These are phyloP conservation scores for Barnettozyma sp. DNA, from an alignment of 805 yeast genomes.

Conservation along the genomic window DNA sequence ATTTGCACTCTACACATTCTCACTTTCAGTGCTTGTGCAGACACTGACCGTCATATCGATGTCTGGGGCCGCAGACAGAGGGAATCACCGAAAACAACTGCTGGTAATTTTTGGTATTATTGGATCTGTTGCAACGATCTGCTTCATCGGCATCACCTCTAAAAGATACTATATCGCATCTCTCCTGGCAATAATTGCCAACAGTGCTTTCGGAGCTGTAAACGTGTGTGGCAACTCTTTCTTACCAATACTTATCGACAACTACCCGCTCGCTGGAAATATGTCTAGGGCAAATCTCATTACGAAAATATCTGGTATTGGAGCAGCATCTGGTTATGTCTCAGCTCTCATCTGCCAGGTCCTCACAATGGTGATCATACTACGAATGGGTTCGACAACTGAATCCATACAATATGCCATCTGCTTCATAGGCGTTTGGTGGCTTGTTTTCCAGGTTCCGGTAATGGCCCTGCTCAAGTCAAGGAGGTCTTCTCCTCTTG, in stretches of 20 bases:
- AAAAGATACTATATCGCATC: conserved; percentile 46
- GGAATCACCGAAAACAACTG: conserved; percentile 50
- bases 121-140: conserved; percentile 51
- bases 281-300: conserved; percentile 33
- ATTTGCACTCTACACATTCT: conserved; percentile 66
- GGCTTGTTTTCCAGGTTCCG: conserved; percentile 67
- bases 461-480: conserved; percentile 41
- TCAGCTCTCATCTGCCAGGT: conserved; percentile 66
- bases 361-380: conserved; percentile 44
- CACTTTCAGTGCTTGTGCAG: conserved; percentile 65
- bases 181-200: conserved; percentile 52
- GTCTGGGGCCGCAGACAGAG: conserved; percentile 66
- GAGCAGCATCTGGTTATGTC: conserved; percentile 64
- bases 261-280: conserved; percentile 22
- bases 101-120: conserved; percentile 49
- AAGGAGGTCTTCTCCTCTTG: conserved; percentile 35
- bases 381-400: conserved; percentile 32
- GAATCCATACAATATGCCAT: conserved; percentile 51
- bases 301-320: conserved; percentile 54
- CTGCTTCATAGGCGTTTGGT: conserved; percentile 65
- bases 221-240: conserved; percentile 76
- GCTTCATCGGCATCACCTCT: conserved; percentile 33
- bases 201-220: conserved; percentile 68
- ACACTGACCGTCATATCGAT: conserved; percentile 63
- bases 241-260: conserved; percentile 52